These are phyloP conservation scores for Boletus speciosus DNA, from an alignment of 768 basidiomycete species.

Conservation along the genomic window DNA sequence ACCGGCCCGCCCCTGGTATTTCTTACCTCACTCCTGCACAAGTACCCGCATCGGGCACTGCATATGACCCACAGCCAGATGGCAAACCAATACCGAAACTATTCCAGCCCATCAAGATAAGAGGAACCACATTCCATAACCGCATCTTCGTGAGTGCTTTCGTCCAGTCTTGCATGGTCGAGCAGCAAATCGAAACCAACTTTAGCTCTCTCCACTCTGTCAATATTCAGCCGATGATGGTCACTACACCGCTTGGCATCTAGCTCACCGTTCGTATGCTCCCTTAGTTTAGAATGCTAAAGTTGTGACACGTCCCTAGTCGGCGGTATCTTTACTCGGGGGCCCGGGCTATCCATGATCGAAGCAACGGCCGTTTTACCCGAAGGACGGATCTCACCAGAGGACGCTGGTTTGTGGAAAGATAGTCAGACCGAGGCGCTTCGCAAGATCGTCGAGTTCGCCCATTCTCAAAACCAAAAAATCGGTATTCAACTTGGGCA, in stretches of 20 bases:
- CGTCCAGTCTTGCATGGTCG: not conserved
- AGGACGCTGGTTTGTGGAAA: conserved; percentile 63
- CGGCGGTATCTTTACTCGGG: conserved; percentile 40
- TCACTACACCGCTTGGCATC: conserved; percentile 51
- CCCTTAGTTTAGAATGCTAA: not conserved
- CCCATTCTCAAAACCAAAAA: conserved; percentile 66
- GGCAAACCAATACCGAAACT: conserved; percentile 40
- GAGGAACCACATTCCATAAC: conserved; percentile 51
- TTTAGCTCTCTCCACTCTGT: conserved; percentile 51
- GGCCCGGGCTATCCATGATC: conserved; percentile 55
- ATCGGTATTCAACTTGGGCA: conserved; percentile 76
- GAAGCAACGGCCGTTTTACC: conserved; percentile 67
- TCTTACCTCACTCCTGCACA: conserved; percentile 49
- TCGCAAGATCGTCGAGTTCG: conserved; percentile 59
- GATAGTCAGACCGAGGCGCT: conserved; percentile 50
- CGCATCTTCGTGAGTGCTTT: conserved; percentile 45
- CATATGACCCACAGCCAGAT: conserved; percentile 38
- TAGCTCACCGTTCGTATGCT: conserved; percentile 39
- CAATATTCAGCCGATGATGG: conserved; percentile 61
- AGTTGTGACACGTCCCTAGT: conserved; percentile 30
- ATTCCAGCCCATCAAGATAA: conserved; percentile 55
- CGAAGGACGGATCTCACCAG: conserved; percentile 62
- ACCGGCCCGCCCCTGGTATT: conserved; percentile 39
- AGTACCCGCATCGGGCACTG: conserved; percentile 42
- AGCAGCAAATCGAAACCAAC: not conserved